A percentile compares a stretch with the other conserved stretches of the same genome.
Evolutionary conservation across 768 basidiomycete genomes (phyloP).

Genomic region (Suillus weaverae): DNA sequence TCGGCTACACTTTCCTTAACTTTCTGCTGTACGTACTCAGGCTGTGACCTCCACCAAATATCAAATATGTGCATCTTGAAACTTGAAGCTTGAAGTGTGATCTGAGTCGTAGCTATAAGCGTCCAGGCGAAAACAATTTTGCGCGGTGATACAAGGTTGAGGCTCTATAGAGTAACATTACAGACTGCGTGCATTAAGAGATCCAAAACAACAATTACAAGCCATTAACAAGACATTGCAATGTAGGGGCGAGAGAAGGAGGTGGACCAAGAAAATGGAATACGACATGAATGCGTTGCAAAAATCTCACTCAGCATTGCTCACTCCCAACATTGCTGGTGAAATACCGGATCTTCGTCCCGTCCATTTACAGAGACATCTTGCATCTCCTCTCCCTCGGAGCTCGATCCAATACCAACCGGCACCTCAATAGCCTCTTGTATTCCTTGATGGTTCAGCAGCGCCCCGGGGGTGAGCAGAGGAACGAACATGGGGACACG

Average conservation of each 20-base stretch:
- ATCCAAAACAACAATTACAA: not conserved
- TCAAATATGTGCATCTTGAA: not conserved
- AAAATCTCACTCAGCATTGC: not conserved
- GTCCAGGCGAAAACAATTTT: not conserved
- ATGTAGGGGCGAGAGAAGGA: not conserved
- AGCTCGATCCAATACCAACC: not conserved
- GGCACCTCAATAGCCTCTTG: not conserved
- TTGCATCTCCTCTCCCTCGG: not conserved
- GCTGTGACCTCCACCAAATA: not conserved
- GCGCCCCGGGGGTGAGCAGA: not conserved
- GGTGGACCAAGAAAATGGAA: not conserved
- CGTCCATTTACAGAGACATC: not conserved
- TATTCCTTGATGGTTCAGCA: not conserved
- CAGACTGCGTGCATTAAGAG: not conserved
- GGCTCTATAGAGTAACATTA: not conserved
- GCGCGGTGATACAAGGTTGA: not conserved
- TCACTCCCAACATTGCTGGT: not conserved
- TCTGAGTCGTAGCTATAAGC: not conserved
- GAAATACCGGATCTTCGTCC: not conserved
- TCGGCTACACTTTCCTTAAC: not conserved
- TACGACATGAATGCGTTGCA: not conserved
- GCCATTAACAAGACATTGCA: not conserved
- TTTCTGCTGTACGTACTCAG: not conserved
- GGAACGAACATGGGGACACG: not conserved
- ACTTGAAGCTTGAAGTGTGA: not conserved